These are phyloP conservation scores for Aspergillus transmontanensis DNA, from an alignment of 2,329 filamentous ascomycete species.

Conservation along the genomic window DNA sequence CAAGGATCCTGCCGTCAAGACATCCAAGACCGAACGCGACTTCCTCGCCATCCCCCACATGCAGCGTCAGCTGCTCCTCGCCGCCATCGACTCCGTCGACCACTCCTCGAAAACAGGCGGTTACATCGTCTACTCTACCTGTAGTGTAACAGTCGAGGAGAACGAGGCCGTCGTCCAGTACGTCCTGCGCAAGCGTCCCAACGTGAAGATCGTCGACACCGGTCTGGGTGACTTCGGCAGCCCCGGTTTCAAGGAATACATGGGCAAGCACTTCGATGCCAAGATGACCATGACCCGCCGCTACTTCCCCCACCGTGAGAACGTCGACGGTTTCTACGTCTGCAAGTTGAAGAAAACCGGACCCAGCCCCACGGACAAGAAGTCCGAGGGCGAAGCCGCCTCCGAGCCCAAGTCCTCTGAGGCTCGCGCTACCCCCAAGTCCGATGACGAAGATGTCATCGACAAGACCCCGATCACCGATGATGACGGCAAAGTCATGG, in stretches of 20 bases:
- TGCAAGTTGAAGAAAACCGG: slow-evolving; percentile 95
- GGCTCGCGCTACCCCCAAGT: slow-evolving; percentile 24
- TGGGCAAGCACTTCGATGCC: slow-evolving; percentile 87
- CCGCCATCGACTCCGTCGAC: slow-evolving; percentile 93
- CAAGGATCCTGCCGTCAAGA: slow-evolving; percentile 96
- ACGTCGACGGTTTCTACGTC: slow-evolving; percentile 98
- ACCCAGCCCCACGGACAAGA: slow-evolving; percentile 60
- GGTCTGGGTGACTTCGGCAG: slow-evolving; percentile 82
- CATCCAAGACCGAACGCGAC: slow-evolving; percentile 94
- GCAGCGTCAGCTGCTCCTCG: slow-evolving; percentile 90
- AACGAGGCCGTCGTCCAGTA: slow-evolving; percentile 95
- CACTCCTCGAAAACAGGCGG: slow-evolving; percentile 90
- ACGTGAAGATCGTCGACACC: slow-evolving; percentile 90
- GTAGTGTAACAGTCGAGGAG: slow-evolving; percentile 91
- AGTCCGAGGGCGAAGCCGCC: slow-evolving; percentile 29
- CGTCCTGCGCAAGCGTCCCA: slow-evolving; percentile 85
- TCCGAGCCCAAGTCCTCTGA: slow-evolving; percentile 23
- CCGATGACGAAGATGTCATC: slow-evolving; percentile 52
- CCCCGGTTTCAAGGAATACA: slow-evolving; percentile 87
- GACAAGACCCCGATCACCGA: slow-evolving; percentile 70
- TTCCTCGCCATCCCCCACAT: slow-evolving; percentile 91
- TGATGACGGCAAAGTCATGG: slow-evolving; percentile 33
- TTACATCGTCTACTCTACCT: slow-evolving; percentile 96
- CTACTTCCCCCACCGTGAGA: slow-evolving; percentile 89
- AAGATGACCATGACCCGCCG: slow-evolving; percentile 79